Evolutionary conservation across 768 basidiomycete genomes (phyloP), one percentile per base, ranked within the genome.

Genomic region (Tylopilus plumbeoviolaceoides): DNA sequence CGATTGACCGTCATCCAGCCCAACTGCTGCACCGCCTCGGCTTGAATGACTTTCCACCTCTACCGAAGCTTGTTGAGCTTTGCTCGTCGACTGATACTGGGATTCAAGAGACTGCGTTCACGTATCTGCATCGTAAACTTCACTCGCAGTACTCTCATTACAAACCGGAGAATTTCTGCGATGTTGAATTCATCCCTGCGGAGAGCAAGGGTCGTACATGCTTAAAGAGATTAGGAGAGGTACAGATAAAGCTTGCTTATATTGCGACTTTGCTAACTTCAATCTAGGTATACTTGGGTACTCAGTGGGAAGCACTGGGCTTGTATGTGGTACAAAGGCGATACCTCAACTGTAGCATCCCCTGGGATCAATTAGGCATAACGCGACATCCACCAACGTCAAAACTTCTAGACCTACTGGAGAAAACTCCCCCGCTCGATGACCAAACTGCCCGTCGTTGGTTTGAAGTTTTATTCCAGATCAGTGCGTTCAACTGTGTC

Each of bases 171-270:
- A 57, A 75, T 12, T 87, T 81, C 56, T 68, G 72, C 7, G 71
- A 82, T 31, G 61, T 87, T 10, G 73, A 85, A 0, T 98, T 89
- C 71, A 80, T 98, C 36, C 94, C 95, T 2, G 85, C 90, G 2
- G 56, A 80, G 5, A 74, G 76, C 25, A 70, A 75, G 3, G 70
- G 72, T 8, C 74, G 73, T n/a, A 59, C 69, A 23, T 74, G 78
- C 48, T 63, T 90, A 56, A 83, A 80, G 1, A 79, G 76, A 28
- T 83, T 83, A 17, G 73, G 75, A 58, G 83, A 90, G 63, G 90
- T 88, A 47, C 15, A 30, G 11, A 4, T n/a, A 42, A 17, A 25
- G 12, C 35, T 39, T 30, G 38, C 12, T 25, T n/a, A n/a, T n/a
- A n/a, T 48, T 7, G 18, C n/a, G 15, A 7, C 40, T 48, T 43